Conservation (phyloP, 1,284 basidiomycete species). For the Ganoderma sp. region DNA sequence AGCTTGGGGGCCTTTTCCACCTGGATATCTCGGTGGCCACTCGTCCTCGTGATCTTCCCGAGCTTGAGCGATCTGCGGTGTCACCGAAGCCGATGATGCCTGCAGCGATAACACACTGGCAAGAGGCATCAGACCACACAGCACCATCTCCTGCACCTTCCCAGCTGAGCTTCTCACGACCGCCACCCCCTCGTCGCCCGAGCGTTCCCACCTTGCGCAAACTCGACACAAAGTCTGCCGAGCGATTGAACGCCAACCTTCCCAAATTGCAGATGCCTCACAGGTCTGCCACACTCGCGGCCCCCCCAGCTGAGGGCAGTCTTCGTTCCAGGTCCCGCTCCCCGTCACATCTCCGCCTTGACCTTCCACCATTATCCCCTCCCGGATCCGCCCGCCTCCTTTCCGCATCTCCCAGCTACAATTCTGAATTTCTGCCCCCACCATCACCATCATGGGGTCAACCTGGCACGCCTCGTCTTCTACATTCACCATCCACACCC, state of each 20-base stretch:
- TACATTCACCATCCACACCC: slow-evolving; percentile 42
- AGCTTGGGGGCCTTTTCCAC: slow-evolving; percentile 58
- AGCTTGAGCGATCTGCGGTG: slow-evolving; percentile 59
- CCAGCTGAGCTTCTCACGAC: slow-evolving; percentile 60
- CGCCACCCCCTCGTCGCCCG: slow-evolving; percentile 59
- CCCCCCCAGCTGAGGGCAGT: slow-evolving; percentile 47
- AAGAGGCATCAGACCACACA: slow-evolving; percentile 48
- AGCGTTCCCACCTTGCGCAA: slow-evolving; percentile 66
- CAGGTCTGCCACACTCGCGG: slow-evolving; percentile 62
- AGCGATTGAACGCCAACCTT: slow-evolving; percentile 51
- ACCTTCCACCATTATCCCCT: slow-evolving; percentile 61
- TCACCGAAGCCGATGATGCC: slow-evolving; percentile 49
- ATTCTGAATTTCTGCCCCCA: slow-evolving; percentile 39
- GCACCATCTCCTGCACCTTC: slow-evolving; percentile 72
- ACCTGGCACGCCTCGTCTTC: slow-evolving; percentile 31
- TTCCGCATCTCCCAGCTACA: slow-evolving; percentile 26
- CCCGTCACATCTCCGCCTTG: slow-evolving; percentile 65
- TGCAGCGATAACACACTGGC: slow-evolving; percentile 42
- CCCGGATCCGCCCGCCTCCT: slow-evolving; percentile 53
- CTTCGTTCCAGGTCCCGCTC: slow-evolving; percentile 53
- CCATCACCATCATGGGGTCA: slow-evolving; percentile 39
- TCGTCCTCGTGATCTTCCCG: slow-evolving; percentile 56
- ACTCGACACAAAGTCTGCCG: slow-evolving; percentile 64
- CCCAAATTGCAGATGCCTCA: slow-evolving; percentile 64
- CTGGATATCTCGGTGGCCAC: slow-evolving; percentile 64